Conservation (phyloP, 768 basidiomycete species). For the Boletus rubescentipes region DNA sequence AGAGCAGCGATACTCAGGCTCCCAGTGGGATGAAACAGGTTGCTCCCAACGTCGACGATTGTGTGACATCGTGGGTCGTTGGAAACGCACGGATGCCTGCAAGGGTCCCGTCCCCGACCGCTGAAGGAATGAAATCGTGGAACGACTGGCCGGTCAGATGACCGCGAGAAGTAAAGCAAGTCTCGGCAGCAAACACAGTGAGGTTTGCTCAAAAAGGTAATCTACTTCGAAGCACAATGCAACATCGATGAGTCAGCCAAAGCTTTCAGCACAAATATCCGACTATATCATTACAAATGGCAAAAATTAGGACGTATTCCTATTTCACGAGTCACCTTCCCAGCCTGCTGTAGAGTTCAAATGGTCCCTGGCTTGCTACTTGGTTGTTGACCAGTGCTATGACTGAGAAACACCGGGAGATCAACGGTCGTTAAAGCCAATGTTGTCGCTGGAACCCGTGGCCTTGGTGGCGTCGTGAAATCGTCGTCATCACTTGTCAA, state of each 20-base stretch:
- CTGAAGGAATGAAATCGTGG: slow-evolving; percentile 19
- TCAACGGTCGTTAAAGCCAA: slow-evolving; percentile 5
- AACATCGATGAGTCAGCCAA: too few species aligned
- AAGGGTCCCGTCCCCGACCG: background rate
- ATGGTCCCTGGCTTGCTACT: too few species aligned
- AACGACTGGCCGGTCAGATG: background rate
- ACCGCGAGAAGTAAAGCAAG: too few species aligned
- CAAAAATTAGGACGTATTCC: too few species aligned
- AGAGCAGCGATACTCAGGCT: background rate
- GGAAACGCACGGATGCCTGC: slow-evolving; percentile 6
- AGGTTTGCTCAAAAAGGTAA: background rate
- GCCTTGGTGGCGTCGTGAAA: slow-evolving; percentile 10
- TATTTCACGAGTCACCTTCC: too few species aligned
- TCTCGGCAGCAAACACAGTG: too few species aligned
- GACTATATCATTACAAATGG: too few species aligned
- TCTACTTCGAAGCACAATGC: too few species aligned
- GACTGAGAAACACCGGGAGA: background rate
- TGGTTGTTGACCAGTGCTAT: background rate
- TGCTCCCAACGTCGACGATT: slow-evolving; percentile 14
- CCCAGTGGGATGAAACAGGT: slow-evolving; percentile 4
- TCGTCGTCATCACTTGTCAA: slow-evolving; percentile 9
- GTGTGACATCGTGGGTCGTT: slow-evolving; percentile 16
- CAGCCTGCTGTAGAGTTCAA: too few species aligned
- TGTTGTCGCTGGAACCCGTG: background rate
- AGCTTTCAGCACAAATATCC: too few species aligned